Evolutionary conservation across 164 flowering plant species (phyloP).

Genomic region (Dillenia suffruticosa): DNA sequence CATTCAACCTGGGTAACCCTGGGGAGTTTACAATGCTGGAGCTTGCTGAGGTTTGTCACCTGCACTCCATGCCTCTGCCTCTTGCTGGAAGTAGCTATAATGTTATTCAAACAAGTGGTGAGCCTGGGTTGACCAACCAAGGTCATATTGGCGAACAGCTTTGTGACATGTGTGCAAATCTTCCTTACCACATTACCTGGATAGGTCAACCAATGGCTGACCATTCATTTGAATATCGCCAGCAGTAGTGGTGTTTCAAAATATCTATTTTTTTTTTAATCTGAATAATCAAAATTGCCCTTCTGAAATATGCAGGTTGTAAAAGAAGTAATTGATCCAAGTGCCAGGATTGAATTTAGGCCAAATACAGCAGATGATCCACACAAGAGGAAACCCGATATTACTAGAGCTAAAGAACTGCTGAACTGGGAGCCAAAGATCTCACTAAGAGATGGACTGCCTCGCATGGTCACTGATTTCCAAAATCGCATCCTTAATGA

Average conservation of each 20-base stretch:
- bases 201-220: no score
- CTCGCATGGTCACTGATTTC: slow-evolving; percentile 84
- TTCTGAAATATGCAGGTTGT: slow-evolving; percentile 47
- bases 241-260: no score
- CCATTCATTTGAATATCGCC: no score
- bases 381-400: slow-evolving; percentile 91
- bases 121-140: no score
- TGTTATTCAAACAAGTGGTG: no score
- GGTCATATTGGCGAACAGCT: no score
- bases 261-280: neutral
- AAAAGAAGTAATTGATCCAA: slow-evolving; percentile 72
- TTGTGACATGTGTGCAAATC: no score
- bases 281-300: neutral
- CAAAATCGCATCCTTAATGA: slow-evolving; percentile 64
- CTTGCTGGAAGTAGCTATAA: no score
- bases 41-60: slow-evolving; percentile 77
- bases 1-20: slow-evolving; percentile 92
- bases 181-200: no score
- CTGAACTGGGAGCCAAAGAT: slow-evolving; percentile 94
- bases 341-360: slow-evolving; percentile 71
- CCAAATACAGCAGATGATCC: slow-evolving; percentile 93
- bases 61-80: neutral
- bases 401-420: slow-evolving; percentile 75
- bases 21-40: slow-evolving; percentile 96
- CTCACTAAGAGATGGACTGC: slow-evolving; percentile 66